Base-by-base conservation (phyloP, 257 asterid species). In the Nicotiana noctiflora region DNA sequence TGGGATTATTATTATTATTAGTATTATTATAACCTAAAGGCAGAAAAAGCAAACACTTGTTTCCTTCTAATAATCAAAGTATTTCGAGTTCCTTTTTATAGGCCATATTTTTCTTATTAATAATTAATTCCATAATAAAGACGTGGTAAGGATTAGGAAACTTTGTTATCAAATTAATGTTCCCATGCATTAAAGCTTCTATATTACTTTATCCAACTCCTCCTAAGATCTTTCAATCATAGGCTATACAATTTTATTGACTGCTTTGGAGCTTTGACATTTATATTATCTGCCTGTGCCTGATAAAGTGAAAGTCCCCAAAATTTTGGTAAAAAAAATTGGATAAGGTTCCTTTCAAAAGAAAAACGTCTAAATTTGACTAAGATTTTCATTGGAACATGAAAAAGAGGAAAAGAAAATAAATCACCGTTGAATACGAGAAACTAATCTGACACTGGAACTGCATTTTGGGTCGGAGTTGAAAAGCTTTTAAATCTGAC, bases 11-110 rank as follows among this genome's bases (percentile, higher is more conserved):
- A 31, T 25, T 85, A 75, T 9, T 52, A 76, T 37, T 21, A 81
- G 79, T 82, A 31, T 25, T 85, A 75, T 9, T 52, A 80, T 55
- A 65, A 65, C 55, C 49, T 21, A 32, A 81, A 78, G 76, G 80
- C 56, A 25, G 9, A 82, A 75, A 75, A 84, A 85, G 86, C 62
- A 66, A 53, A 21, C 64, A 60, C 59, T 79, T 82, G 81, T 82
- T 82, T 79, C 75, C 80, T 46, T 12, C 31, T 70, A 46, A 72
- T 75, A 61, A 83, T 80, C 75, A 15, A 60, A 32, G 65, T 51
- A 77, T 52, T 37, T 44, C 2, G n/a, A 14, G 5, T n/a, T 18
- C 25, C 49, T 7, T 57, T 34, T 40, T 9, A 37, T 14, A 40
- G 57, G 18, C 0, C 57, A 14, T 52, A n/a, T 40, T 70, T 37